A percentile compares a stretch with the other conserved stretches of the same genome.
Conservation (phyloP, 163 green algal genomes). For the Chlamydomonas reinhardtii region DNA sequence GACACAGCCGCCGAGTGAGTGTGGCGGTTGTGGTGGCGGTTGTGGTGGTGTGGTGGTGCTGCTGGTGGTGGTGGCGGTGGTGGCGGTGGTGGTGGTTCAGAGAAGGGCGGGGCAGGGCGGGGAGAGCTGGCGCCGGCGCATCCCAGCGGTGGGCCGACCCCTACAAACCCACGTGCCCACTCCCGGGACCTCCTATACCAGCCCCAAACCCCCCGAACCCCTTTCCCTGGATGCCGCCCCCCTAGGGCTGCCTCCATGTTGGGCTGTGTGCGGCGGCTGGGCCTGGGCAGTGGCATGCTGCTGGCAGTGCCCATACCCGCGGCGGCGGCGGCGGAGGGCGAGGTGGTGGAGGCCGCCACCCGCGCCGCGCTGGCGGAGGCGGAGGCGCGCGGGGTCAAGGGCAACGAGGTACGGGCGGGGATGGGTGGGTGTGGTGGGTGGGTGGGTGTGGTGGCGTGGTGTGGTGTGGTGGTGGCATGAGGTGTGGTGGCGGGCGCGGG, state of each 20-base stretch:
- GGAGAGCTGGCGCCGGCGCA: too few relatives aligned
- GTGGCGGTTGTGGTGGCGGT: neutral
- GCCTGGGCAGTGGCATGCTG: constrained; percentile 86
- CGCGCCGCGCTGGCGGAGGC: constrained; percentile 58
- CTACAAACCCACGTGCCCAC: too few relatives aligned
- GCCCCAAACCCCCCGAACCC: too few relatives aligned
- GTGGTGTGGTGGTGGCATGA: too few relatives aligned
- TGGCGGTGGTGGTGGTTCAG: neutral
- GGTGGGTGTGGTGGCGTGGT: neutral
- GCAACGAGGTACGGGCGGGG: constrained; percentile 50
- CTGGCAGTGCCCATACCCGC: constrained; percentile 93
- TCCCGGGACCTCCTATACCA: too few relatives aligned
- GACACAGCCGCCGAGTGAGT: constrained; percentile 77
- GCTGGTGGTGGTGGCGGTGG: too few relatives aligned
- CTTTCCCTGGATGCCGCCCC: too few relatives aligned
- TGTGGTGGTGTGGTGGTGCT: too few relatives aligned
- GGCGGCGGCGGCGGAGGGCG: constrained; percentile 75
- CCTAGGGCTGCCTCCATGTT: constrained; percentile 47
- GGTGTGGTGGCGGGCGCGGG: too few relatives aligned
- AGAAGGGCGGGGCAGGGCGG: neutral
- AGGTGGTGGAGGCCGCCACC: constrained; percentile 70
- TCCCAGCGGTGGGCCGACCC: too few relatives aligned
- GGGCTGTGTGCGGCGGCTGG: constrained; percentile 51
- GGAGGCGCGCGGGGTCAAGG: constrained; percentile 37
- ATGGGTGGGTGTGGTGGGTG: neutral